phyloP scores from a whole-genome alignment of 2,329 filamentous ascomycete genomes.

The Epicoccum sorghinum region DNA sequence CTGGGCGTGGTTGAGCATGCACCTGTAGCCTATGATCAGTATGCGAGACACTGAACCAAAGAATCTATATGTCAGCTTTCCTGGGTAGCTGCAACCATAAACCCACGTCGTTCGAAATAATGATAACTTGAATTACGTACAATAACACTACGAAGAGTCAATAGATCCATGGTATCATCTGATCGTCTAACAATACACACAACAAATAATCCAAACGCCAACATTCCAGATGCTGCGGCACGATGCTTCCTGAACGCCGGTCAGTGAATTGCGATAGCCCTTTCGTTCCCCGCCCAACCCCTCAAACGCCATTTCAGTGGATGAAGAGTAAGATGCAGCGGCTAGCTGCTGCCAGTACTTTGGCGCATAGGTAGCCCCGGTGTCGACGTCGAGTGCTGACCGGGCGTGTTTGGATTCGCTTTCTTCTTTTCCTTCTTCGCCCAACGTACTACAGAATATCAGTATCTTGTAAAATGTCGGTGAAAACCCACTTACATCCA shows the following conservation, averaged over 20 bases:
- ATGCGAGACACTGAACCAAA: too few relatives aligned
- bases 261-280: neutral
- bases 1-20: too few relatives aligned
- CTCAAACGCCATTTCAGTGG: neutral
- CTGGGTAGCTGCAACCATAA: too few relatives aligned
- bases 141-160: neutral
- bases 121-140: too few relatives aligned
- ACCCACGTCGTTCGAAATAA: too few relatives aligned
- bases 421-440: slow-evolving; percentile 79
- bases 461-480: neutral
- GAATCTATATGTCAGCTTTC: too few relatives aligned
- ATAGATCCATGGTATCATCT: neutral
- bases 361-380: slow-evolving; percentile 36
- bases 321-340: neutral
- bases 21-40: too few relatives aligned
- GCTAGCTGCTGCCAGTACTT: slow-evolving; percentile 40
- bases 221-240: neutral
- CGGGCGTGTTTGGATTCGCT: slow-evolving; percentile 29
- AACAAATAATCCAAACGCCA: too few relatives aligned
- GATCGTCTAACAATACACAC: neutral
- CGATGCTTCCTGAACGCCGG: neutral
- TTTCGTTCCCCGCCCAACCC: too few relatives aligned
- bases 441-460: slow-evolving; percentile 57
- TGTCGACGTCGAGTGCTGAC: slow-evolving; percentile 24
- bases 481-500: slow-evolving; percentile 64